Evolutionary conservation across 2,329 filamentous ascomycete genomes (phyloP).

Genomic region (Fusarium musae): DNA sequence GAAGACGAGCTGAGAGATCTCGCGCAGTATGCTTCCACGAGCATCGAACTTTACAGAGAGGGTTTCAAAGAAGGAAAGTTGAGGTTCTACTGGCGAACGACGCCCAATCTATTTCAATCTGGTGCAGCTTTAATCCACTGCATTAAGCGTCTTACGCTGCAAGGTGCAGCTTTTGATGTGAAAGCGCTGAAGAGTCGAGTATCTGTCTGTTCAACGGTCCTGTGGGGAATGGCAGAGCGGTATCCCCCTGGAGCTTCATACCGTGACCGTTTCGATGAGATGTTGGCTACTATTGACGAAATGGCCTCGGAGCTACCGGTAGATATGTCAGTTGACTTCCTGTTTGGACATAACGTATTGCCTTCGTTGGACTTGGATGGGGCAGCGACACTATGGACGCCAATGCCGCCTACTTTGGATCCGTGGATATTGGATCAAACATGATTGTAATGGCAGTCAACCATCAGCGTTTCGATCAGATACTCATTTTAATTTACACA

Average conservation of each 20-base stretch:
- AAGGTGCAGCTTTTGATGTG: neutral
- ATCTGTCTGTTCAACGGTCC: slow-evolving; percentile 37
- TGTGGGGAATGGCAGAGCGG: slow-evolving; percentile 47
- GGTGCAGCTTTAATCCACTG: slow-evolving; percentile 41
- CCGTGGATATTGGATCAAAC: slow-evolving; percentile 9
- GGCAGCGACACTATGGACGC: neutral
- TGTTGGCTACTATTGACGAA: slow-evolving; percentile 21
- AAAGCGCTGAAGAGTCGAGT: slow-evolving; percentile 12
- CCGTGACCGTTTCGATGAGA: slow-evolving; percentile 41
- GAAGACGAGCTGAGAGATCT: slow-evolving; percentile 27
- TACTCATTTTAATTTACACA: neutral
- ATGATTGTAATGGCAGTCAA: neutral
- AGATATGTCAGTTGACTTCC: neutral
- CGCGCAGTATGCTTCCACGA: slow-evolving; percentile 23
- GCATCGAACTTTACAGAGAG: slow-evolving; percentile 32
- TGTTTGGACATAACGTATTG: neutral
- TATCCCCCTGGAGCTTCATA: slow-evolving; percentile 41
- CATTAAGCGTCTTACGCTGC: neutral
- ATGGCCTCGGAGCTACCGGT: neutral
- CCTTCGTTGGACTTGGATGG: slow-evolving; percentile 8
- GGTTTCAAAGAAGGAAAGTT: slow-evolving; percentile 39
- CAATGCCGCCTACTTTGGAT: slow-evolving; percentile 1
- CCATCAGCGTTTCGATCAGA: too few relatives aligned
- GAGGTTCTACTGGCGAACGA: slow-evolving; percentile 45
- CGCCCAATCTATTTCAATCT: slow-evolving; percentile 39